Conservation (phyloP, 2,329 filamentous ascomycete genomes). For the Microsporum canis region DNA sequence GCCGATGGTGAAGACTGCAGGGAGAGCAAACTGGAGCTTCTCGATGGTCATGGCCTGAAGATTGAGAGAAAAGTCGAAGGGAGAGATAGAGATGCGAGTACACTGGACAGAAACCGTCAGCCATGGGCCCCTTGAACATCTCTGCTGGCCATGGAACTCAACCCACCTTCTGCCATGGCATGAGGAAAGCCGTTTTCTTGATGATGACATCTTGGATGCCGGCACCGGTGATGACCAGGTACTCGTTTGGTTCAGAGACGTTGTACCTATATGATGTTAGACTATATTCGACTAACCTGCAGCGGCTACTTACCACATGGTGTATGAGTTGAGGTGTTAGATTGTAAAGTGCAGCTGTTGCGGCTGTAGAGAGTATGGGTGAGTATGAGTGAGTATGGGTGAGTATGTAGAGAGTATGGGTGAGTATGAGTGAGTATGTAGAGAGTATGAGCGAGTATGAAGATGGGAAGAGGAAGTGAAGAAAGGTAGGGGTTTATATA, state of each 20-base stretch:
- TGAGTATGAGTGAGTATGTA: too few relatives aligned
- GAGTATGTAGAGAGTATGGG: background rate
- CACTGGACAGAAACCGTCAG: slow-evolving; percentile 15
- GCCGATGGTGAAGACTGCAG: slow-evolving; percentile 76
- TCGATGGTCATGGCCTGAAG: slow-evolving; percentile 82
- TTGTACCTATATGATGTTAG: slow-evolving; percentile 44
- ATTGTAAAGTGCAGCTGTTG: background rate
- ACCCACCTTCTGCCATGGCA: slow-evolving; percentile 53
- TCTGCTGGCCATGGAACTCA: background rate
- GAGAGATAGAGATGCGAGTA: slow-evolving; percentile 31
- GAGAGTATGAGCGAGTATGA: background rate
- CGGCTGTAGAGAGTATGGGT: background rate
- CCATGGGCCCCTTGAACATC: background rate
- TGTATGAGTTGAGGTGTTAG: background rate
- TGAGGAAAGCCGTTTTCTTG: slow-evolving; percentile 63
- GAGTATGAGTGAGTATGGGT: background rate
- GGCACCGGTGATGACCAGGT: slow-evolving; percentile 77
- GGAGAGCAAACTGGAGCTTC: slow-evolving; percentile 71
- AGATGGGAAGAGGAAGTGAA: background rate
- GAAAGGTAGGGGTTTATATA: background rate
- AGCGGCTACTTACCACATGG: slow-evolving; percentile 3
- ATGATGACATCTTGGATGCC: slow-evolving; percentile 64
- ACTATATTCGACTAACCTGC: background rate
- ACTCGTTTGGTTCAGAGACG: slow-evolving; percentile 65
- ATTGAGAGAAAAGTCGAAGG: slow-evolving; percentile 68